Evolutionary conservation across 2,329 filamentous ascomycete species (phyloP), one percentile per base, ranked within the genome.

Genomic region (Epichloe festucae): DNA sequence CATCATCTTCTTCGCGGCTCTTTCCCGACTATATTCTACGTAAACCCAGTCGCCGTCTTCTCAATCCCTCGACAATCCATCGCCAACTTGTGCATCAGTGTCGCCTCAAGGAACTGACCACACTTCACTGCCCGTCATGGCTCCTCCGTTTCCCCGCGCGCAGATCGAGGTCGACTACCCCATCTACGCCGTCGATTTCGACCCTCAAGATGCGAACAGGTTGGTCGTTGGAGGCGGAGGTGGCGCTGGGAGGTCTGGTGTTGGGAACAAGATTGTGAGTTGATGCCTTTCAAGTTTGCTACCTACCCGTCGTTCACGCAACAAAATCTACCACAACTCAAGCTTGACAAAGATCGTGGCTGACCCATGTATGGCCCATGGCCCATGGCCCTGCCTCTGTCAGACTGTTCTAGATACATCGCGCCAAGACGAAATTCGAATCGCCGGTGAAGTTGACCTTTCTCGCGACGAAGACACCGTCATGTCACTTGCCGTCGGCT

Each of bases 401-500:
- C 38, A 87, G 84, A 83, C 81, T 34, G 72, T 89, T 14, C 75
- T 95, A 56, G 83, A 91, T 64, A 77, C 83, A n/a, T 81, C 79
- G 17, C 73, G 72, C 60, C 81, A 78, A 39, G 73, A 79, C 52
- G 78, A 82, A 46, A 71, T 88, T 48, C 76, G 81, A 56, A 72
- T 84, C 58, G 72, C 77, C 21, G 79, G 82, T 57, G 87, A 95
- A 59, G 75, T 91, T 62, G 82, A 89, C 53, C 80, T 95, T 47
- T 86, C 86, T 55, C 78, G 81, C 59, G 81, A 90, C 63, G 90
- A 96, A 70, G 91, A 97, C 68, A 94, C 86, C 52, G 87, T 95
- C 53, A 89, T 85, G 57, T 90, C 86, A 51, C 75, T 96, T 48
- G 88, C 82, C 42, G 79, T 85, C 49, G 82, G 88, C 57, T 77